These are phyloP conservation scores for Erodium moschatum DNA, from an alignment of 441 rosid genomes.

Conservation along the genomic window DNA sequence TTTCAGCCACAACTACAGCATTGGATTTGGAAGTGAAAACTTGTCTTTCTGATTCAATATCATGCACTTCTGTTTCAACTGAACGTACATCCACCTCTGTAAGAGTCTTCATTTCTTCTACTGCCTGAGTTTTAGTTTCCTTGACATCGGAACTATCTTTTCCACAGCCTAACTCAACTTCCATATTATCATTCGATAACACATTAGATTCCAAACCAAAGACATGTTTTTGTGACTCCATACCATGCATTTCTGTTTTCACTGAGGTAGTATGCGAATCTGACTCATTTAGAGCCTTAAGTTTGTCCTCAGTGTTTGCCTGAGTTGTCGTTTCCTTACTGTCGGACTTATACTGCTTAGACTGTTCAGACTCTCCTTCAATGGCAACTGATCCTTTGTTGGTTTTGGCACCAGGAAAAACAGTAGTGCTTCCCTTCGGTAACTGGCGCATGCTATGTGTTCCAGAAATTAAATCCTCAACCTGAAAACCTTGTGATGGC, in stretches of 20 bases:
- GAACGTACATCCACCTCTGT: background rate
- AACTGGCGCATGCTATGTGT: constrained; percentile 24
- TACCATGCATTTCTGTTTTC: constrained; percentile 19
- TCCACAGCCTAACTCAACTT: constrained; percentile 11
- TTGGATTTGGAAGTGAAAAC: constrained; percentile 15
- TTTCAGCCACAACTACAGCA: constrained; percentile 11
- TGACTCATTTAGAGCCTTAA: constrained; percentile 12
- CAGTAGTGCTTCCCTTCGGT: constrained; percentile 13
- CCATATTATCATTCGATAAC: constrained; percentile 21
- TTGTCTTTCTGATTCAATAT: constrained; percentile 15
- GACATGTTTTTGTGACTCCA: constrained; percentile 13
- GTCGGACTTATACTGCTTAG: constrained; percentile 7
- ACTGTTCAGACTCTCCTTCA: constrained; percentile 19
- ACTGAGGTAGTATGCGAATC: constrained; percentile 3
- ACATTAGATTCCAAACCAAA: constrained; percentile 16
- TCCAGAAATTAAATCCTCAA: constrained; percentile 35
- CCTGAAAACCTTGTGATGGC: constrained; percentile 45
- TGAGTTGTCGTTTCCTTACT: constrained; percentile 23
- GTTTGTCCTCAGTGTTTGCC: constrained; percentile 17
- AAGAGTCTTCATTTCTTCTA: background rate
- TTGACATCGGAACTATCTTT: background rate
- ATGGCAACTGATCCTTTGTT: constrained; percentile 18
- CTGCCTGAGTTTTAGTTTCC: constrained; percentile 8
- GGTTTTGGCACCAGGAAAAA: constrained; percentile 3
- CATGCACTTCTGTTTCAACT: constrained; percentile 17